Conservation (phyloP, 78 protist genomes). For the Diacronema lutheri region DNA sequence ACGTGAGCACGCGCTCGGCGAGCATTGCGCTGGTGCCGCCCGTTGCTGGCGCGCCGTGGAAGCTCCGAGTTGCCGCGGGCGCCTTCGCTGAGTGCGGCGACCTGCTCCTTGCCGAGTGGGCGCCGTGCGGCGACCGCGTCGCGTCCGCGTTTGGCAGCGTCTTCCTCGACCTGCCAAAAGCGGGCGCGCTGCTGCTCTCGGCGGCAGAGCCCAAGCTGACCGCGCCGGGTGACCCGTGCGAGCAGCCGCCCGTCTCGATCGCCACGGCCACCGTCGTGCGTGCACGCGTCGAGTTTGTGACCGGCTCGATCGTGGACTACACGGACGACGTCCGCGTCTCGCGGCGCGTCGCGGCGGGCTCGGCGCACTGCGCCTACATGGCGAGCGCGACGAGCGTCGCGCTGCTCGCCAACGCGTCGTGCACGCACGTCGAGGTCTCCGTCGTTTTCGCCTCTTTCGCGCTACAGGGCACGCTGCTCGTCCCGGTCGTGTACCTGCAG, state of each 20-base stretch:
- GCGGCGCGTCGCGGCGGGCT: no score
- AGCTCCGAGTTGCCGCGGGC: background rate
- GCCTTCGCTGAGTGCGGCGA: background rate
- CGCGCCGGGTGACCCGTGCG: background rate
- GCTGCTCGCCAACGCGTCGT: background rate
- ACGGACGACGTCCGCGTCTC: background rate
- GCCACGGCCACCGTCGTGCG: background rate
- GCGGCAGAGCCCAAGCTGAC: background rate
- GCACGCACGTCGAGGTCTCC: background rate
- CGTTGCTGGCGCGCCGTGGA: background rate
- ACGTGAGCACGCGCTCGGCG: no score
- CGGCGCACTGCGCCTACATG: background rate
- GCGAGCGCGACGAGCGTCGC: background rate
- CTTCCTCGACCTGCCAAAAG: background rate
- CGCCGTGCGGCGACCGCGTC: background rate
- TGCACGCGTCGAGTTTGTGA: background rate
- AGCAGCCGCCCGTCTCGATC: background rate
- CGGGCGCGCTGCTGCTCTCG: background rate
- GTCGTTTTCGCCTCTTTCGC: background rate
- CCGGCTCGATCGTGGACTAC: background rate
- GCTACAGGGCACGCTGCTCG: background rate
- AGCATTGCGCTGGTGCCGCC: no score
- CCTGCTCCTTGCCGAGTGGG: background rate
- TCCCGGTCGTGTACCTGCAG: background rate
- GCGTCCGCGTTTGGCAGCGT: background rate